Base-by-base conservation (phyloP, 306 rosid species). In the Myrica gale region DNA sequence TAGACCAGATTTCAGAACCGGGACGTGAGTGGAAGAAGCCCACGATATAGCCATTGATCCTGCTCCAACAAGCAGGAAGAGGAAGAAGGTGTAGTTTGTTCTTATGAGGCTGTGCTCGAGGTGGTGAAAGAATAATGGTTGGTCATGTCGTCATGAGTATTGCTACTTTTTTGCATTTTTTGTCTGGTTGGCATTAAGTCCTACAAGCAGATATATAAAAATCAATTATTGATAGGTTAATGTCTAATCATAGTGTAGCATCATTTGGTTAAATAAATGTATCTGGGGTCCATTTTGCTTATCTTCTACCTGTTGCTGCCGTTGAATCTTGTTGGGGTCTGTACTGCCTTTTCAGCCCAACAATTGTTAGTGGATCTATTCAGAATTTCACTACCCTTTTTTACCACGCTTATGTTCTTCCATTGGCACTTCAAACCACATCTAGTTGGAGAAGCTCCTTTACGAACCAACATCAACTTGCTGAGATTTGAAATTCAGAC, bases 41-140 rank as follows among this genome's bases (percentile, higher is more conserved):
- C 79, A 81, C 69, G 84, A 68, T 74, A 74, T 70, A 69, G 98
- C 93, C 98, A 95, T 94, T 69, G 87, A 71, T 80, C 61, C 68
- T 65, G 76, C 71, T 16, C 9, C 69, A 77, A 80, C 69, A 74
- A 65, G 77, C 39, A 72, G 84, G 79, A 21, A 73, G 71, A 21
- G 21, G 77, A 20, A 42, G 54, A 69, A 41, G 77, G 70, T 43
- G 41, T 60, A 44, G 63, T 72, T 32, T 17, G 71, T 46, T 62
- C 66, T 66, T 46, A 71, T 62, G 82, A 69, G 78, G 55, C 39
- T 66, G 26, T 60, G 61, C 71, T 43, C 71, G 66, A 78, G 63
- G 42, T 79, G 48, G 77, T 61, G 60, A 39, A 62, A 60, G 52
- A 74, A 60, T 53, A 69, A 78, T 73, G 80, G 26, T 57, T 72